A percentile compares a stretch with the other conserved stretches of the same genome.
Conservation (phyloP, 441 rosid genomes). For the Gossypium schwendimanii region DNA sequence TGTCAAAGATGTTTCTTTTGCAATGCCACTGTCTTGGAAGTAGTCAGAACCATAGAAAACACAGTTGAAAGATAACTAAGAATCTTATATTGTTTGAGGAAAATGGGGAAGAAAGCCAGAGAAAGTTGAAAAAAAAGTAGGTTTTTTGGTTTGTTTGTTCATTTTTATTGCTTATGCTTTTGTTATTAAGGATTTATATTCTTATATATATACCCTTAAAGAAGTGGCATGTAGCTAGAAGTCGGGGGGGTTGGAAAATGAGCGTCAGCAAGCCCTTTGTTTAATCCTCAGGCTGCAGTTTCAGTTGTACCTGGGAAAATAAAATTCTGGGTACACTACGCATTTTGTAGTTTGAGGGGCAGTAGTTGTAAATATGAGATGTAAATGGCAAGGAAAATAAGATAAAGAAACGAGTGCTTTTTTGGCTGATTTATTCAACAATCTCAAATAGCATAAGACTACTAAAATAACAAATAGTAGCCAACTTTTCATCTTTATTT, state of each 20-base stretch:
- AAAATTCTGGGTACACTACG: slow-evolving; percentile 8
- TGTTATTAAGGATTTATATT: slow-evolving; percentile 5
- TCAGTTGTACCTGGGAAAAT: not conserved
- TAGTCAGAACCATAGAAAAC: slow-evolving; percentile 32
- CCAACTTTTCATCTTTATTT: too few relatives aligned
- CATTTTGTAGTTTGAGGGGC: slow-evolving; percentile 50
- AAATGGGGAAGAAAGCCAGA: not conserved
- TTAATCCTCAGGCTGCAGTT: not conserved
- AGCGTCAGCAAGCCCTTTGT: not conserved
- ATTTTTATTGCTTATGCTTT: not conserved
- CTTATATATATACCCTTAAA: slow-evolving; percentile 3
- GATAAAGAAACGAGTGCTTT: not conserved
- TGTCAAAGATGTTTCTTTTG: slow-evolving; percentile 96
- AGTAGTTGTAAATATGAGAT: slow-evolving; percentile 59
- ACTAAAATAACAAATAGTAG: not conserved
- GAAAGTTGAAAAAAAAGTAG: not conserved
- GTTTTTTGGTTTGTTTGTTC: not conserved
- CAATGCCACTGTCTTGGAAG: slow-evolving; percentile 72
- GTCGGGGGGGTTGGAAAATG: not conserved
- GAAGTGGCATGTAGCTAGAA: slow-evolving; percentile 1
- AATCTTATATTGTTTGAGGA: not conserved
- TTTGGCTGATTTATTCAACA: not conserved
- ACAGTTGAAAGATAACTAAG: not conserved
- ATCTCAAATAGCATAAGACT: not conserved
- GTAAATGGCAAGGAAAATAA: slow-evolving; percentile 35